Base-by-base conservation (phyloP, 1,284 basidiomycete genomes). In the Lignosus rhinocerotis region DNA sequence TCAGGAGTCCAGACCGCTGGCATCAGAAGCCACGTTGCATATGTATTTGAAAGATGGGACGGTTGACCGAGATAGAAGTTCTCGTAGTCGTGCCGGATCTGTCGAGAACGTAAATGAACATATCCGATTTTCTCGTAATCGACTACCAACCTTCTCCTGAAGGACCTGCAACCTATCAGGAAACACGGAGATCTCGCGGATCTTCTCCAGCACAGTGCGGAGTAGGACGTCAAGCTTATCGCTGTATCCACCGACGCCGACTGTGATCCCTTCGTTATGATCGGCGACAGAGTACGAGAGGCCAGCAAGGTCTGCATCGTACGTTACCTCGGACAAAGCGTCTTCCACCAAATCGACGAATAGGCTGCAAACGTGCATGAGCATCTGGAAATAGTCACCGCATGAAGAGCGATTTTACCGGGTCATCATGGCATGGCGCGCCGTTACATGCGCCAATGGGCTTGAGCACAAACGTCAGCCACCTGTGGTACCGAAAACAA, bases 251-350 rank as follows among this genome's bases (percentile, higher is more conserved):
- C 77, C 75, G 10, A 85, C 75, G 12, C 75, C 73, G 80, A 71
- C 41, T 70, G 69, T 54, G 83, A 76, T 34, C 72, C 79, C 66
- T 78, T 79, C 50, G 72, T 76, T 57, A 73, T 75, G 57, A 75
- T 78, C 62, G 74, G 74, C 44, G 44, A 88, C 70, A 55, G 72
- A 74, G 73, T 85, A 88, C 34, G 73, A 73, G 55, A 88, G 73
- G 3, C 86, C 86, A 6, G 87, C 87, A n/a, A 89, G 75, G 54
- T 81, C 78, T 9, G 87, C 87, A 65, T 85, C 85, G 69, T 90
- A 90, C 6, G 83, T 79, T 63, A 69, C 51, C 51, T 68, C 69
- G 2, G 70, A 63, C 0, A 73, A 63, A 1, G 69, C 65, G 51
- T 73, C 71, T 14, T 70, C 66, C 31, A 75, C 66, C 1, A 77